Percentiles rank a stretch among this genome's conserved stretches.
Evolutionary conservation across 257 asterid genomes (phyloP).

Genomic region (Solanum clarkiae): DNA sequence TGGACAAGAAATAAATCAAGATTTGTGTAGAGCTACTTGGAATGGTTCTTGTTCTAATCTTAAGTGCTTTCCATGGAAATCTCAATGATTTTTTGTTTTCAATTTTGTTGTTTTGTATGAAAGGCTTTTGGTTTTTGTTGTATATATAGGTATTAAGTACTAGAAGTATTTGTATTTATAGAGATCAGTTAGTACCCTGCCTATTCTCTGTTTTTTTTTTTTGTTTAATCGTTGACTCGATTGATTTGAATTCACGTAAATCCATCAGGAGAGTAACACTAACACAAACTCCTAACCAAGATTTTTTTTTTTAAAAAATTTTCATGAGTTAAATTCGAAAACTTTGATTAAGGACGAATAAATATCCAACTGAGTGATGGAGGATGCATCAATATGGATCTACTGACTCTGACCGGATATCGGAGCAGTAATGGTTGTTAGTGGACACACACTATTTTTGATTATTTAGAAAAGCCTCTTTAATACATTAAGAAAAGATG

Average conservation of each 20-base stretch:
- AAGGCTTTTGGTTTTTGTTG: not conserved
- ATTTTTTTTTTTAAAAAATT: not conserved
- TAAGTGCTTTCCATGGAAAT: slow-evolving; percentile 28
- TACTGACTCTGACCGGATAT: too few relatives aligned
- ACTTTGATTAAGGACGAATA: too few relatives aligned
- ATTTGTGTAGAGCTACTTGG: slow-evolving; percentile 11
- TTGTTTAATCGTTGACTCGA: not conserved
- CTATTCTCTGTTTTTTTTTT: not conserved
- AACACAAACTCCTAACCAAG: not conserved
- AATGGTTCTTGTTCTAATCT: slow-evolving; percentile 21
- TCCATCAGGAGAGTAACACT: not conserved
- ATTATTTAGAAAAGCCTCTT: too few relatives aligned
- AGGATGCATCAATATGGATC: too few relatives aligned
- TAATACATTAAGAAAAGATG: too few relatives aligned
- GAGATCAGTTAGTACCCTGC: not conserved
- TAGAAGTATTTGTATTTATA: not conserved
- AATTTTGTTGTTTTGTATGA: not conserved
- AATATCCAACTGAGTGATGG: too few relatives aligned
- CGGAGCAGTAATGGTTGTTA: too few relatives aligned
- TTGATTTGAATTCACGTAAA: not conserved
- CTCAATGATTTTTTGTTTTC: not conserved
- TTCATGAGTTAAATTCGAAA: not conserved
- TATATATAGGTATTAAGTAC: not conserved
- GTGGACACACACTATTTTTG: too few relatives aligned
- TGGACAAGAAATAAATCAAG: not conserved